Evolutionary conservation across 2,329 filamentous ascomycete genomes (phyloP), one percentile per base, ranked within the genome.

Genomic region (Dothistroma pini): DNA sequence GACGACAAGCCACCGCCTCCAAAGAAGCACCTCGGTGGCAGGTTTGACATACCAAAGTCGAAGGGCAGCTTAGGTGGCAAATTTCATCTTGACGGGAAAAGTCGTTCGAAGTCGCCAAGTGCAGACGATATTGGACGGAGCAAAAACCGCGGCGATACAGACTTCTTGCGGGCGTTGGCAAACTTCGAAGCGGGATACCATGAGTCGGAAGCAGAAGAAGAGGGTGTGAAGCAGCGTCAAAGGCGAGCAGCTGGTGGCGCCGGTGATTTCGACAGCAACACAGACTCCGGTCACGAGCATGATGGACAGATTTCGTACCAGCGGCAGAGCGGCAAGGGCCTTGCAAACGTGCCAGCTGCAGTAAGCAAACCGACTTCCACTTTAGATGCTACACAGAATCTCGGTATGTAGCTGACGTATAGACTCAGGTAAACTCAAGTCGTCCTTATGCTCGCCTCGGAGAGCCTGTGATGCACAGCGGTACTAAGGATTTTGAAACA

Each of bases 11-110:
- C 25, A 53, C 25, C 31, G 19, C 51, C 51, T 16, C 21, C 22
- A n/a, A 53, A 53, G 51, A 53, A 53, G 31, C n/a, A 41, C 49
- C 54, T 49, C 12, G 41, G 25, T 25, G 51, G 51, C n/a, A 32
- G 3, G 19, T 25, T 54, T 16, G 49, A 51, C 12, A 16, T 51
- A 14, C 31, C 51, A 10, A 56, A 56, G 54, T 19, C 34, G 1
- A 44, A 19, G 19, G 25, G 8, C 21, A 8, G 6, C 14, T 38
- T 56, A 19, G 54, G 54, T 10, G 54, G 54, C 14, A 56, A 25
- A 11, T 25, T 56, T 22, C n/a, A 21, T 21, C 54, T 56, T 2
- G 14, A 19, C 14, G 25, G 44, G 11, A 48, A 48, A 2, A 48
- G 29, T 12, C 25, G 25, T 1, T 21, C 41, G 5, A 34, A 34